These are phyloP conservation scores for Nicotiana tabacum DNA, from an alignment of 257 asterid genomes.

Conservation along the genomic window DNA sequence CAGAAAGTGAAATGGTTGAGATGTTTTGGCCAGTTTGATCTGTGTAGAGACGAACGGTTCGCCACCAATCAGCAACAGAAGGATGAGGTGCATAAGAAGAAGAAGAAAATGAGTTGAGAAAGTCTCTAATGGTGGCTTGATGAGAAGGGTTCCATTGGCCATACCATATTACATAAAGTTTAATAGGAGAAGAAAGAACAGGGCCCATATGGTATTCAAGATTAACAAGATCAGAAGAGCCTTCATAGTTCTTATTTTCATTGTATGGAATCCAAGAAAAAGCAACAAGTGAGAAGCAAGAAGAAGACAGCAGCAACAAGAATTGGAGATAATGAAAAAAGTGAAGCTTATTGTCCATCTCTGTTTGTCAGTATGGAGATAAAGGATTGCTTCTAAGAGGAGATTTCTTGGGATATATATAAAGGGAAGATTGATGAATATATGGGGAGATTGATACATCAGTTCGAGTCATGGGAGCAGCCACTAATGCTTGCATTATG, in stretches of 20 bases:
- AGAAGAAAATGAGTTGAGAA: constrained; percentile 48
- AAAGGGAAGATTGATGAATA: not conserved
- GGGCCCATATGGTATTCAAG: constrained; percentile 88
- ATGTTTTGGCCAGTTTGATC: constrained; percentile 61
- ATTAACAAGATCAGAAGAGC: constrained; percentile 58
- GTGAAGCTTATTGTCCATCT: constrained; percentile 15
- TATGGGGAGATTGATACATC: not conserved
- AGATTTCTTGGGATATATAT: not conserved
- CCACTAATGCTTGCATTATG: no score
- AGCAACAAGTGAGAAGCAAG: constrained; percentile 17
- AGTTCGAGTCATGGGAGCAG: no score
- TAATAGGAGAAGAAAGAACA: constrained; percentile 51
- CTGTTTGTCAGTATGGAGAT: not conserved
- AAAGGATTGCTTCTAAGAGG: not conserved
- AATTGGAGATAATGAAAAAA: constrained; percentile 11
- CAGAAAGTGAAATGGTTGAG: constrained; percentile 33
- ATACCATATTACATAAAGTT: constrained; percentile 70
- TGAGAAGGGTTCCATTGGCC: constrained; percentile 60
- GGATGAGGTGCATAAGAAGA: constrained; percentile 38
- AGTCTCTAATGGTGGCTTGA: constrained; percentile 60
- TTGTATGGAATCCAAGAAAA: constrained; percentile 25
- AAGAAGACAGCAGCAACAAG: constrained; percentile 18
- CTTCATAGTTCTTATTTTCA: constrained; percentile 56
- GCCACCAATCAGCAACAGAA: constrained; percentile 79
- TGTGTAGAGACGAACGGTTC: constrained; percentile 47